Evolutionary conservation across 768 basidiomycete species (phyloP).

Genomic region (Suillus subaureus): DNA sequence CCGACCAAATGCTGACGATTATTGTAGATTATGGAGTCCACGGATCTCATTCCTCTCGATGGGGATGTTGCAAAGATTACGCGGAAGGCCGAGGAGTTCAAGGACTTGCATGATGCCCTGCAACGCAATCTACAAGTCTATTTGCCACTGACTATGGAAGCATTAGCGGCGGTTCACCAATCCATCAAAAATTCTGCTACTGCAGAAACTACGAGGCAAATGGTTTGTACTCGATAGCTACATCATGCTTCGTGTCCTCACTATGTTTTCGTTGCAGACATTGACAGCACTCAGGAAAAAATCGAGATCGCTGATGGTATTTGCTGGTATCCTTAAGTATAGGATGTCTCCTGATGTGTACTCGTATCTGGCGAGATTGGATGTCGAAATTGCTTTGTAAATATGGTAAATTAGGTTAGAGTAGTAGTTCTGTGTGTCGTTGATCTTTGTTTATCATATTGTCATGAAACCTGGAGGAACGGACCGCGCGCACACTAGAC

Average conservation of each 20-base stretch:
- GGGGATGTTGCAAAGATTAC: conserved; percentile 86
- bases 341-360: conserved; percentile 91
- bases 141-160: conserved; percentile 90
- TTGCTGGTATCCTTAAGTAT: conserved; percentile 86
- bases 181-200: conserved; percentile 70
- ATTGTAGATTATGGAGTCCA: conserved; percentile 80
- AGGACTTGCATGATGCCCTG: conserved; percentile 80
- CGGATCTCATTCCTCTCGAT: conserved; percentile 83
- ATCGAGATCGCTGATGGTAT: conserved; percentile 84
- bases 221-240: conserved; percentile 48
- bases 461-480: neutral
- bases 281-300: conserved; percentile 72
- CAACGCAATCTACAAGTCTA: conserved; percentile 90
- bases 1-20: neutral
- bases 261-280: conserved; percentile 44
- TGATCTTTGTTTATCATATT: neutral
- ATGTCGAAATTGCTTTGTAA: conserved; percentile 82
- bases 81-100: conserved; percentile 86
- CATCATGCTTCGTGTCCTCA: conserved; percentile 20
- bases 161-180: conserved; percentile 80
- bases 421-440: neutral
- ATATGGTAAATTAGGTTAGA: neutral
- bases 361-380: conserved; percentile 80
- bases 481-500: neutral
- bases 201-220: conserved; percentile 75